These are phyloP conservation scores for Psilocybe subaeruginosa DNA, from an alignment of 768 basidiomycete genomes.

Conservation along the genomic window DNA sequence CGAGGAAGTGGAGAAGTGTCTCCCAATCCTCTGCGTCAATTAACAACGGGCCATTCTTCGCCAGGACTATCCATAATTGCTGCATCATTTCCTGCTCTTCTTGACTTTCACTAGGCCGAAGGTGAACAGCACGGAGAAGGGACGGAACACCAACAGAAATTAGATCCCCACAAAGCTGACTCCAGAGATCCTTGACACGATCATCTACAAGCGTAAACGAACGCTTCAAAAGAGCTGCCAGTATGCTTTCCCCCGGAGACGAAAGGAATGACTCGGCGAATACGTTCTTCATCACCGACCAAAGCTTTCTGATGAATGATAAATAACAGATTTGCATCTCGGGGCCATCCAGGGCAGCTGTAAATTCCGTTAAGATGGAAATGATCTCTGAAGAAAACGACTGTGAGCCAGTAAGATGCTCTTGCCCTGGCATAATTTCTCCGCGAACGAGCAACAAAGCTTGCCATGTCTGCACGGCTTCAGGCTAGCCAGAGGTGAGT, in stretches of 20 bases:
- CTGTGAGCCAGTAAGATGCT: constrained; percentile 36
- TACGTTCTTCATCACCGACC: constrained; percentile 53
- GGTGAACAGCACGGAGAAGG: constrained; percentile 37
- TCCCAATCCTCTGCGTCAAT: constrained; percentile 35
- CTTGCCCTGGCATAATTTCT: constrained; percentile 41
- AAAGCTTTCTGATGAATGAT: constrained; percentile 46
- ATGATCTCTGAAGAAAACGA: constrained; percentile 37
- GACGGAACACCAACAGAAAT: constrained; percentile 43
- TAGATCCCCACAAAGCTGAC: constrained; percentile 48
- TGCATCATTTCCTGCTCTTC: constrained; percentile 38
- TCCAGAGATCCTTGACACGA: constrained; percentile 47
- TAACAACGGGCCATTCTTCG: constrained; percentile 29
- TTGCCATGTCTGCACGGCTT: constrained; percentile 53
- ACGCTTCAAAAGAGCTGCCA: constrained; percentile 46
- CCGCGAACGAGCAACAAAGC: constrained; percentile 55
- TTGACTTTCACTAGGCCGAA: constrained; percentile 24
- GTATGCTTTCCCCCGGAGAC: constrained; percentile 46
- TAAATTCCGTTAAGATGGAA: constrained; percentile 37
- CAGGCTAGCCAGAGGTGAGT: constrained; percentile 30
- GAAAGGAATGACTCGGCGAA: constrained; percentile 45
- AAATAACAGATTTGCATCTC: constrained; percentile 40
- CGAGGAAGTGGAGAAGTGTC: constrained; percentile 46
- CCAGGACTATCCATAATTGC: constrained; percentile 52
- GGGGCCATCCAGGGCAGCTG: constrained; percentile 24
- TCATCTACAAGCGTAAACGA: constrained; percentile 43